Percentiles rank a stretch among this genome's conserved stretches.
Conservation (phyloP, 2,329 filamentous ascomycete species). For the Coccinonectria pachysandricola region DNA sequence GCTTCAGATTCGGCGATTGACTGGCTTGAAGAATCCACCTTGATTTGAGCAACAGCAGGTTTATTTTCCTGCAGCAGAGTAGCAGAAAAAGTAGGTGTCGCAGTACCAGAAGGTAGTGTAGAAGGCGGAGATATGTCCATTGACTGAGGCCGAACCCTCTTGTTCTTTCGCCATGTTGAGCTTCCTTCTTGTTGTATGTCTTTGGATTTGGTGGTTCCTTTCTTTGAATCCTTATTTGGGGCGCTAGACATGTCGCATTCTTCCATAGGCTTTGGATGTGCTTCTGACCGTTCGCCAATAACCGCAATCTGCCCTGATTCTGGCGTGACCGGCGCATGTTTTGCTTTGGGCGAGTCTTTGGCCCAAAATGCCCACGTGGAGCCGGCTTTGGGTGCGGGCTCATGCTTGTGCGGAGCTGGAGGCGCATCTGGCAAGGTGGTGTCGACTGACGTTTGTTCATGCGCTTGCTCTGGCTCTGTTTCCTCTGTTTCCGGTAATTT, state of each 20-base stretch:
- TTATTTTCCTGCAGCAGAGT: constrained; percentile 11
- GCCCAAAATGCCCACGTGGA: constrained; percentile 81
- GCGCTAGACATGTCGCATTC: constrained; percentile 32
- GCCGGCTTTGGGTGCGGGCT: constrained; percentile 36
- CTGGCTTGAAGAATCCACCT: constrained; percentile 17
- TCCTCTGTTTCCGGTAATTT: constrained; percentile 7
- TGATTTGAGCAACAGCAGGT: constrained; percentile 1
- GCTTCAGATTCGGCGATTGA: constrained; percentile 33
- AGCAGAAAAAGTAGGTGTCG: constrained; percentile 11
- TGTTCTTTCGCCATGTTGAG: constrained; percentile 32
- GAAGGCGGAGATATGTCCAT: constrained; percentile 34
- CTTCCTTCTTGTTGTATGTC: constrained; percentile 17
- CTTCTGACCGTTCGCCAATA: constrained; percentile 45
- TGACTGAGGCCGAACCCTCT: constrained; percentile 36
- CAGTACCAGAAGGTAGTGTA: constrained; percentile 16
- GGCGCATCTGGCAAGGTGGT: constrained; percentile 34
- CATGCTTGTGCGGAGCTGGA: constrained; percentile 19
- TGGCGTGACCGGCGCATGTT: constrained; percentile 20
- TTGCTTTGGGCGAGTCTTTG: constrained; percentile 37
- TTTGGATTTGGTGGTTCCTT: constrained; percentile 19
- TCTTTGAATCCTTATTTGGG: constrained; percentile 23
- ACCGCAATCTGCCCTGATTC: constrained; percentile 47
- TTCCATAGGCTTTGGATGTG: constrained; percentile 39
- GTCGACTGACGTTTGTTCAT: constrained; percentile 23
- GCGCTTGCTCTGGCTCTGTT: constrained; percentile 5